Conservation (phyloP, 31 red algal genomes). For the Endocladia muricata region DNA sequence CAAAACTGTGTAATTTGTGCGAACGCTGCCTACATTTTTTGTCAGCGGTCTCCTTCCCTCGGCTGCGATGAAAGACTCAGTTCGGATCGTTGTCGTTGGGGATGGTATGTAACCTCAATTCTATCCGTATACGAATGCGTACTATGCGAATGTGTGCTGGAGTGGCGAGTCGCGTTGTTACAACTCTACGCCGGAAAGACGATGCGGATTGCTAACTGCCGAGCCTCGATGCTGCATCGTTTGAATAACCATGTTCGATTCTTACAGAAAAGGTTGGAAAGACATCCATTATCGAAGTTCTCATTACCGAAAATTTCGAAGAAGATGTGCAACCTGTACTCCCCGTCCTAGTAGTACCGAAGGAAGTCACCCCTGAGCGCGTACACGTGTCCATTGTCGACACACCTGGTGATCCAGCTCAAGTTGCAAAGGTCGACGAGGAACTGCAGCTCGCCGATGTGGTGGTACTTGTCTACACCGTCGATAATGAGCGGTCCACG, state of each 20-base stretch:
- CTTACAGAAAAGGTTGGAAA: conserved; percentile 75
- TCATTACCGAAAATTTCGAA: conserved; percentile 87
- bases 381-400: conserved; percentile 92
- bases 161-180: too few relatives aligned
- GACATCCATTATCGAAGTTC: conserved; percentile 83
- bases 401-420: conserved; percentile 50
- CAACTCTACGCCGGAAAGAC: too few relatives aligned
- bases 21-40: too few relatives aligned
- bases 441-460: conserved; percentile 77
- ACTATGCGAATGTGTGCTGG: too few relatives aligned
- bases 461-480: conserved; percentile 89
- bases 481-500: conserved; percentile 57
- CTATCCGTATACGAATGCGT: too few relatives aligned
- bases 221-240: too few relatives aligned
- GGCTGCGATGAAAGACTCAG: conserved; percentile 76
- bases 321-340: conserved; percentile 72
- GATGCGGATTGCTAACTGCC: too few relatives aligned
- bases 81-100: conserved; percentile 85
- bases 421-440: conserved; percentile 42
- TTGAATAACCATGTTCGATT: too few relatives aligned
- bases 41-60: too few relatives aligned
- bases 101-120: conserved; percentile 71
- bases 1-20: too few relatives aligned
- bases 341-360: conserved; percentile 78
- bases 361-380: conserved; percentile 87